Evolutionary conservation across 306 rosid genomes (phyloP).

Genomic region (Argentina anserina): DNA sequence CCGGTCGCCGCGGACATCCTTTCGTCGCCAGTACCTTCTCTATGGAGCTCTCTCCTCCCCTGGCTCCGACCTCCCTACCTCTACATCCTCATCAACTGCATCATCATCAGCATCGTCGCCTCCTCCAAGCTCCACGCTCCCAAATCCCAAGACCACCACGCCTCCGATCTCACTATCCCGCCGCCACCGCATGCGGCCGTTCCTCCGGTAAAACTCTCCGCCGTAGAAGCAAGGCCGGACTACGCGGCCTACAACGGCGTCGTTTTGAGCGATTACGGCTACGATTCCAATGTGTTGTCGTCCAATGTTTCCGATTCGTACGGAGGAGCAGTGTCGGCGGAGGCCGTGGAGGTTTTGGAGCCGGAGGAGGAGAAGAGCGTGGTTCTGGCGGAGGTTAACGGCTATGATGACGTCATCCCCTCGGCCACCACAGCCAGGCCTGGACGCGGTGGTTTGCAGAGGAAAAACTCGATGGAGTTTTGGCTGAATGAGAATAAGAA

Average conservation of each 20-base stretch:
- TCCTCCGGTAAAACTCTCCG: constrained; percentile 13
- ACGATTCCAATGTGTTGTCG: constrained; percentile 17
- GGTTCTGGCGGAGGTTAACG: neutral
- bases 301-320: constrained; percentile 8
- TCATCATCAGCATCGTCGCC: constrained; percentile 78
- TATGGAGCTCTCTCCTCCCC: constrained; percentile 47
- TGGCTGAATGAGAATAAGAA: constrained; percentile 50
- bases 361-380: constrained; percentile 2
- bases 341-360: constrained; percentile 3
- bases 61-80: constrained; percentile 83
- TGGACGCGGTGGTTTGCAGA: constrained; percentile 24
- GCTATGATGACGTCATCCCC: constrained; percentile 14
- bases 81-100: constrained; percentile 64
- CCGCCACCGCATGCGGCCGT: constrained; percentile 1
- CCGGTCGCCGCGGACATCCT: constrained; percentile 54
- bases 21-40: constrained; percentile 51
- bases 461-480: constrained; percentile 43
- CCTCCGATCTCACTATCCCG: constrained; percentile 3
- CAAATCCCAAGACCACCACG: constrained; percentile 14
- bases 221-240: neutral
- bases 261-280: constrained; percentile 12
- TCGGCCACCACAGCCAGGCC: neutral
- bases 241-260: neutral
- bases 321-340: neutral
- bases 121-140: constrained; percentile 55